Conservation (phyloP, 352 stramenopile genomes). For the Elongisporangium senticosum region DNA sequence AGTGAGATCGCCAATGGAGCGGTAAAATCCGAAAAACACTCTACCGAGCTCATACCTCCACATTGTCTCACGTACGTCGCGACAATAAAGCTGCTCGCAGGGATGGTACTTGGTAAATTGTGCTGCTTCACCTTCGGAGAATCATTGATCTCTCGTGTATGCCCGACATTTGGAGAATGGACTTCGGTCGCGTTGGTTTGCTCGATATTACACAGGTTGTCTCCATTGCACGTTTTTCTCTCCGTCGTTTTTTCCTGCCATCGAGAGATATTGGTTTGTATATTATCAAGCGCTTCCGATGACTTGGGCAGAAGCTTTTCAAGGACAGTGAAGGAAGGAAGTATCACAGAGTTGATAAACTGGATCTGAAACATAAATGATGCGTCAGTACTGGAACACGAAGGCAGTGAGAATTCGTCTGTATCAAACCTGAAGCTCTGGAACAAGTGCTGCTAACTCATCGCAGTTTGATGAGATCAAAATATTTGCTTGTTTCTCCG, state of each 20-base stretch:
- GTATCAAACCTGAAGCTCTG: constrained; percentile 14
- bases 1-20: background rate
- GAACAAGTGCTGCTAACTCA: constrained; percentile 8
- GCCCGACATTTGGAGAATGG: background rate
- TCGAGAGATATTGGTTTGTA: constrained; percentile 9
- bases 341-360: constrained; percentile 20
- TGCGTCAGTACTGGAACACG: background rate
- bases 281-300: constrained; percentile 5
- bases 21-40: background rate
- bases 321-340: constrained; percentile 20
- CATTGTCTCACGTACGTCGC: background rate
- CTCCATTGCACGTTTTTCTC: too few relatives aligned
- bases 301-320: constrained; percentile 10
- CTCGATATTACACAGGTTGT: background rate
- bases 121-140: constrained; percentile 1
- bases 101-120: background rate
- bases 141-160: background rate
- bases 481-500: constrained; percentile 14
- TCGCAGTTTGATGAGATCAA: constrained; percentile 18
- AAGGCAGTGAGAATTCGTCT: background rate
- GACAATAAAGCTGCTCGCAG: background rate
- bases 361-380: constrained; percentile 10
- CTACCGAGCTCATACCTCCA: background rate
- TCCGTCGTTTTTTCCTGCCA: constrained; percentile 8
- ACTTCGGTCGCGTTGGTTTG: background rate